Evolutionary conservation across 2,329 filamentous ascomycete species (phyloP), one percentile per base, ranked within the genome.

Genomic region (Pyrenochaeta sp.): DNA sequence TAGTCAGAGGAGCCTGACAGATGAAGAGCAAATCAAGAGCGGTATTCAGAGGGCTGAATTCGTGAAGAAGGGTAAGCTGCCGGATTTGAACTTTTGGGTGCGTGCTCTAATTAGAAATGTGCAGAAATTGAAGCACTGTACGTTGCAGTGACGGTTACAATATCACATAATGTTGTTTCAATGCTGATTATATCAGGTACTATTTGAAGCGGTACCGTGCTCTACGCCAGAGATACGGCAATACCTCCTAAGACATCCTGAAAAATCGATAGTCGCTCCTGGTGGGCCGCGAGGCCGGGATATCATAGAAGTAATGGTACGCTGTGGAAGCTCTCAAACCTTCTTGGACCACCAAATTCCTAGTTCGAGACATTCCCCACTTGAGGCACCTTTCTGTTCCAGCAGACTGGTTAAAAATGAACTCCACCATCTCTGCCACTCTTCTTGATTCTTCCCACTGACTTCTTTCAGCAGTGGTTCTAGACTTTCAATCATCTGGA

Each of bases 191-290:
- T 14, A 58, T 66, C 74, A 96, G 91, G 73, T 96, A 96, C 77
- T 96, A 95, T 79, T 82, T 97, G 68, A 97, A 96, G 81, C 86
- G 90, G 73, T 97, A 97, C 79, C 88, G 94, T 65, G 87, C 91
- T 21, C 79, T 97, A 68, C 88, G 89, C 69, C 89, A 95, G 78
- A 84, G 91, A 72, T 97, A 97, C 78, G 84, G 87, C 60, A 75
- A 70, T 41, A 50, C 46, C 43, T 42, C 60, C 33, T 70, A 66
- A 55, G 43, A 11, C 1, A n/a, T 48, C 44, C 11, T 29, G 51
- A 18, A 31, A 14, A 58, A 45, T 7, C 17, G 18, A 36, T 39
- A 29, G 37, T 60, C 39, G 45, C 49, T 49, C 39, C 56, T 45
- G 49, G 17, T 54, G 57, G 58, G 49, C 57, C 51, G 56, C 35